phyloP scores from a whole-genome alignment of 2,329 filamentous ascomycete genomes.

The Fusarium pseudograminearum region DNA sequence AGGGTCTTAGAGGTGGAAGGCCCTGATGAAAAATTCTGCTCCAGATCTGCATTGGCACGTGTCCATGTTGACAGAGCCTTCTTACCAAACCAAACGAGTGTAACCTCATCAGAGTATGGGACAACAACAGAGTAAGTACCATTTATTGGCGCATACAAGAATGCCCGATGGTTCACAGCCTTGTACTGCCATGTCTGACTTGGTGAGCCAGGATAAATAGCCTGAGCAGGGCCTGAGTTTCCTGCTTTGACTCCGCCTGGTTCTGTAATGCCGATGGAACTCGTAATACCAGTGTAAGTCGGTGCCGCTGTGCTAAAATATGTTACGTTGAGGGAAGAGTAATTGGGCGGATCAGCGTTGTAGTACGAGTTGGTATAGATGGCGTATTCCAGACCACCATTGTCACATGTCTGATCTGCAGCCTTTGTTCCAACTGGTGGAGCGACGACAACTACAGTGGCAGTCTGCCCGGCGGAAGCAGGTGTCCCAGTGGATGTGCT shows the following conservation, averaged over 20 bases:
- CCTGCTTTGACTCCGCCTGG: neutral
- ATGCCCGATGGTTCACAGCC: constrained; percentile 3
- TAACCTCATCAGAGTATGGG: neutral
- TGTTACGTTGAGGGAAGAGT: neutral
- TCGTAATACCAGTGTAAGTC: neutral
- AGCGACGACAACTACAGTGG: neutral
- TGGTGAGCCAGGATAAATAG: neutral
- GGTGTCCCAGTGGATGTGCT: neutral
- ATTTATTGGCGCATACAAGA: constrained; percentile 2
- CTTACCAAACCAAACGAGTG: neutral
- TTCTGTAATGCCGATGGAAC: neutral
- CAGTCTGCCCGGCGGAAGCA: neutral
- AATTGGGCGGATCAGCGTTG: neutral
- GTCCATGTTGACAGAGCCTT: neutral
- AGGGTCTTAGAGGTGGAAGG: neutral
- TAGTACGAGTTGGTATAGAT: neutral
- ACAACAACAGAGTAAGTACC: constrained; percentile 10
- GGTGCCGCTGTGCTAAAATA: neutral
- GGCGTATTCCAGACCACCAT: constrained; percentile 3
- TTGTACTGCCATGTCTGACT: constrained; percentile 13
- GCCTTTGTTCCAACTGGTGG: constrained; percentile 1
- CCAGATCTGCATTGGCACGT: constrained; percentile 1
- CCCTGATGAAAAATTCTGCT: neutral
- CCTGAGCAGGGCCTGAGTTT: neutral
- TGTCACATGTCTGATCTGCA: constrained; percentile 4